phyloP scores from a whole-genome alignment of 768 basidiomycete genomes.

The Panaeolus cyanescens region DNA sequence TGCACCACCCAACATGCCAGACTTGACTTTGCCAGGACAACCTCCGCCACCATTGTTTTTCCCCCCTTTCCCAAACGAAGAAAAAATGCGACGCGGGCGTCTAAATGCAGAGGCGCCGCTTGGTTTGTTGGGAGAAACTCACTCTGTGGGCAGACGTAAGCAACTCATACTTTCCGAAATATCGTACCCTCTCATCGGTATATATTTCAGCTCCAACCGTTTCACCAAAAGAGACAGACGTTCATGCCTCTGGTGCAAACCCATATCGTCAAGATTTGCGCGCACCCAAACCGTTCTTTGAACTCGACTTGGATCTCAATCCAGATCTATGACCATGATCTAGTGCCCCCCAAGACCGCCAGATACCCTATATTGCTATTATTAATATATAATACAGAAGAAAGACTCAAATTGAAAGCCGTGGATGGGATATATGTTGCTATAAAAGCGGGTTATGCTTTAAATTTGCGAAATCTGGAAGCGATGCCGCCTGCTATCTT shows the following conservation, averaged over 20 bases:
- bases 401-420: neutral
- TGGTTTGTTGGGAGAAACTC: conserved; percentile 77
- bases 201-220: conserved; percentile 55
- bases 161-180: conserved; percentile 9
- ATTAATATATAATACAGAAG: neutral
- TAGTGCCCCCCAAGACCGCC: neutral
- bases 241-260: conserved; percentile 55
- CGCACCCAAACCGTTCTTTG: conserved; percentile 64
- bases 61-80: conserved; percentile 90
- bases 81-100: conserved; percentile 84
- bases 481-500: conserved; percentile 20
- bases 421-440: neutral
- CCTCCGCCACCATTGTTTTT: conserved; percentile 81
- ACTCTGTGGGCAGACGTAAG: conserved; percentile 78
- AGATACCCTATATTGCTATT: neutral
- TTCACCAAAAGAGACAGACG: conserved; percentile 46
- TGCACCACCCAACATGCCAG: conserved; percentile 87
- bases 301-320: conserved; percentile 83
- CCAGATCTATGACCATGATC: conserved; percentile 59
- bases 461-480: conserved; percentile 32
- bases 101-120: conserved; percentile 82
- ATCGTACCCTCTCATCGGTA: conserved; percentile 8
- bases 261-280: conserved; percentile 74
- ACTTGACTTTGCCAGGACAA: conserved; percentile 67
- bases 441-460: neutral